Conservation (phyloP, 2,329 filamentous ascomycete genomes). For the Alternaria tenuissima region DNA sequence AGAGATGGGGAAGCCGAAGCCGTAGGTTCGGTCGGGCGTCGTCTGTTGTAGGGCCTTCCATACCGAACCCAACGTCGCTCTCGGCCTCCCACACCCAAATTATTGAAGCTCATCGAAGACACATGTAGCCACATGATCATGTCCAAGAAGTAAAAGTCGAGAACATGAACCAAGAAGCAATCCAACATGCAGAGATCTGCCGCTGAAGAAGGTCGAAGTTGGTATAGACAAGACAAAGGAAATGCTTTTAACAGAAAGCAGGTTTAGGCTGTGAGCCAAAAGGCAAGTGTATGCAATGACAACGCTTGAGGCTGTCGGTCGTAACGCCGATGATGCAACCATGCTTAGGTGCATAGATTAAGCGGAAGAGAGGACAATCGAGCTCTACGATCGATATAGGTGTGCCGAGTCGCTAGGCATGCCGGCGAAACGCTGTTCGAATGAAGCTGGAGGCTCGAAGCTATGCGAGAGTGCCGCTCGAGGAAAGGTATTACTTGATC, state of each 20-base stretch:
- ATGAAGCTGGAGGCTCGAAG: constrained; percentile 50
- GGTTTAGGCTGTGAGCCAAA: constrained; percentile 30
- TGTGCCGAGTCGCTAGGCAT: constrained; percentile 35
- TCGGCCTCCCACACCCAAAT: constrained; percentile 21
- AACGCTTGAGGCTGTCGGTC: constrained; percentile 34
- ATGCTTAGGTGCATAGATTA: constrained; percentile 33
- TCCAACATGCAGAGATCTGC: constrained; percentile 18
- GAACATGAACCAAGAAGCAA: constrained; percentile 23
- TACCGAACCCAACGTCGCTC: constrained; percentile 1
- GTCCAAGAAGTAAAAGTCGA: constrained; percentile 31
- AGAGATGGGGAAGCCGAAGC: constrained; percentile 23
- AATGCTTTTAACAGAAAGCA: constrained; percentile 40
- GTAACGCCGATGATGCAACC: constrained; percentile 47
- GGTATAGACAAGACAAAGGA: constrained; percentile 44
- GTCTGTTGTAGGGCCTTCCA: not conserved
- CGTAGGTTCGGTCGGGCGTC: not conserved
- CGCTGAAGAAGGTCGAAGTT: constrained; percentile 26
- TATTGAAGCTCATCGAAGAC: constrained; percentile 36
- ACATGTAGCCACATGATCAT: constrained; percentile 40
- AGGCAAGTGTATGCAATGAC: constrained; percentile 31
- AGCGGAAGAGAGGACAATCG: constrained; percentile 27
- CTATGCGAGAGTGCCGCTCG: constrained; percentile 51
- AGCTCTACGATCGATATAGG: constrained; percentile 34
- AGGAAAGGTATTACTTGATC: constrained; percentile 57
- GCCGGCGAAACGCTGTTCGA: constrained; percentile 51